Evolutionary conservation across 1,284 basidiomycete genomes (phyloP).

Genomic region (Moniliophthora roreri): DNA sequence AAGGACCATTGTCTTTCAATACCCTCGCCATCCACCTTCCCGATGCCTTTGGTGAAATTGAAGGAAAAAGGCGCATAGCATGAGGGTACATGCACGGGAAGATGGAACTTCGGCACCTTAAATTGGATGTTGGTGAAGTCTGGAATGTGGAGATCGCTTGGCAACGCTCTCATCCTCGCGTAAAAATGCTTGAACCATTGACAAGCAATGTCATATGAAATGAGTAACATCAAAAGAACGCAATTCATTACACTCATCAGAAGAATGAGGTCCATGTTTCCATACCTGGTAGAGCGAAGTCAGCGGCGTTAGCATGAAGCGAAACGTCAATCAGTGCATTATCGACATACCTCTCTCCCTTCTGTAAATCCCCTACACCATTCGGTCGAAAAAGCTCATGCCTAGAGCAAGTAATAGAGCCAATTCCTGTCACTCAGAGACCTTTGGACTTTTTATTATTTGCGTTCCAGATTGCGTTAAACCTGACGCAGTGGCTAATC

Average conservation of each 20-base stretch:
- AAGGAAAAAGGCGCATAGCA: neutral
- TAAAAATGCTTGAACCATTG: constrained; percentile 17
- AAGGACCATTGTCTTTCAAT: constrained; percentile 4
- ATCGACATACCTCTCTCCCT: neutral
- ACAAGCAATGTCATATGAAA: constrained; percentile 23
- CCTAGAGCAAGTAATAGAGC: constrained; percentile 14
- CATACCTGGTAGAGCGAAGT: too few species aligned
- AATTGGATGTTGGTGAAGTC: neutral
- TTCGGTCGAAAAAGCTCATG: constrained; percentile 18
- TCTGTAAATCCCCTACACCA: constrained; percentile 17
- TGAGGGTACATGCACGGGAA: too few species aligned
- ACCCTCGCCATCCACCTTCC: constrained; percentile 6
- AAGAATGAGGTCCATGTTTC: constrained; percentile 21
- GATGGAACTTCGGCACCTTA: neutral
- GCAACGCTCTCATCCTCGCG: constrained; percentile 1
- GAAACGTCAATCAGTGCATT: neutral
- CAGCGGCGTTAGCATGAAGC: too few species aligned
- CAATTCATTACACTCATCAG: constrained; percentile 3
- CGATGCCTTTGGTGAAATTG: neutral
- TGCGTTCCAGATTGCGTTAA: constrained; percentile 16
- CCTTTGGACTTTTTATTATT: constrained; percentile 17
- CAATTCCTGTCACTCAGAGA: constrained; percentile 15
- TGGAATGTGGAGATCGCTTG: neutral
- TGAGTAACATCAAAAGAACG: neutral
- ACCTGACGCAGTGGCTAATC: constrained; percentile 16